Conservation (phyloP, 2,329 filamentous ascomycete species). For the Hymenoscyphus occultus region DNA sequence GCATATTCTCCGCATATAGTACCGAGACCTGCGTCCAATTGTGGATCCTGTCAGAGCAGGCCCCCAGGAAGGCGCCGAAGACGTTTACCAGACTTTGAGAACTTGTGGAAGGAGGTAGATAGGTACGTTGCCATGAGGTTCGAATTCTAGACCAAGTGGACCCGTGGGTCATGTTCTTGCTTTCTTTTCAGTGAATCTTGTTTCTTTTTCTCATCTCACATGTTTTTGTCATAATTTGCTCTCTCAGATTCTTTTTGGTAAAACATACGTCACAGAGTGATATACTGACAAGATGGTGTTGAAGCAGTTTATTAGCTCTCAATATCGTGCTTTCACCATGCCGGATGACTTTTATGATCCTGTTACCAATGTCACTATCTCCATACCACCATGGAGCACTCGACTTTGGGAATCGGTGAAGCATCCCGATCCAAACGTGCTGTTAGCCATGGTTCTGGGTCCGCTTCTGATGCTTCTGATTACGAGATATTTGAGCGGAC, state of each 20-base stretch:
- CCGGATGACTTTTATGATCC: conserved; percentile 27
- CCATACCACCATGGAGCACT: neutral
- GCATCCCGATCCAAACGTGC: conserved; percentile 12
- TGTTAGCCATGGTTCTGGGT: conserved; percentile 24
- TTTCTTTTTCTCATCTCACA: neutral
- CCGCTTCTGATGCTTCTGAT: conserved; percentile 25
- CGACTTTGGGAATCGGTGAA: conserved; percentile 4
- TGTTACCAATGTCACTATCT: neutral
- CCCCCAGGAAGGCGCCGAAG: neutral
- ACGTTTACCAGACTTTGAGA: neutral
- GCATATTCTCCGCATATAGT: neutral
- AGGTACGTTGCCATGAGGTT: neutral
- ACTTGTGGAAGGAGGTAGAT: neutral
- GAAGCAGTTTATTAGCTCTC: conserved; percentile 1
- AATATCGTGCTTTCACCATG: conserved; percentile 15
- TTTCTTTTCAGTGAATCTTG: neutral
- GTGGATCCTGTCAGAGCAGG: neutral
- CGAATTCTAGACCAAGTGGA: neutral
- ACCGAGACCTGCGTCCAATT: conserved; percentile 1
- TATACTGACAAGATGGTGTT: conserved; percentile 6
- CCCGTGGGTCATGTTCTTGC: neutral
- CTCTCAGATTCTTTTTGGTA: neutral
- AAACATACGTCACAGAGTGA: neutral
- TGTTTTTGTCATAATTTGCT: neutral
- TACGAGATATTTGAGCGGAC: conserved; percentile 29